Conservation (phyloP, 805 yeast species). For the Soucietia sequanensis region DNA sequence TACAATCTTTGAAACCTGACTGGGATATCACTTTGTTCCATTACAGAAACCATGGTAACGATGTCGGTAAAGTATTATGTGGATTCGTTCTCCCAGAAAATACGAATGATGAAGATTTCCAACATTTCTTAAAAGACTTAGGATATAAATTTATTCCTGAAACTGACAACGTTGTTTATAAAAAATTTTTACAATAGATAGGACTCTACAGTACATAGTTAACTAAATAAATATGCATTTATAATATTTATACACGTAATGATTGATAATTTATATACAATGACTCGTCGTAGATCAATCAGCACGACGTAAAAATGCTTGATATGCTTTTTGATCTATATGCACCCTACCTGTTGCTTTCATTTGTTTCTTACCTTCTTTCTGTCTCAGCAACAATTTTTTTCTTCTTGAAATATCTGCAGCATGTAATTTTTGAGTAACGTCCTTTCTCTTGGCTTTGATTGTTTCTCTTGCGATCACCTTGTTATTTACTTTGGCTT, state of each 20-base stretch:
- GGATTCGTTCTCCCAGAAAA: conserved; percentile 81
- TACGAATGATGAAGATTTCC: conserved; percentile 61
- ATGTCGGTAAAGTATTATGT: conserved; percentile 87
- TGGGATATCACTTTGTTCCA: conserved; percentile 97
- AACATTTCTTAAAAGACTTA: conserved; percentile 62
- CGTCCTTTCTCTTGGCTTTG: conserved; percentile 91
- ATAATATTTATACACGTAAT: conserved; percentile 3
- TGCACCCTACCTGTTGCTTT: conserved; percentile 74
- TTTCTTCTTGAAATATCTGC: conserved; percentile 88
- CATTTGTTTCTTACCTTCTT: conserved; percentile 89
- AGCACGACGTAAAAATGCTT: conserved; percentile 63
- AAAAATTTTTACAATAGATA: conserved; percentile 62
- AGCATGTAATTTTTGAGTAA: conserved; percentile 90
- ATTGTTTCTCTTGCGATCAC: conserved; percentile 90
- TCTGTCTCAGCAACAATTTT: conserved; percentile 82
- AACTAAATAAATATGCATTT: neutral
- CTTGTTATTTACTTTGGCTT: conserved; percentile 78
- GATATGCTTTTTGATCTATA: conserved; percentile 84
- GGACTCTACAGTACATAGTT: neutral
- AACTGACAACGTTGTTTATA: conserved; percentile 81
- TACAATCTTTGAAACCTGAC: conserved; percentile 63
- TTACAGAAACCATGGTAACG: conserved; percentile 96
- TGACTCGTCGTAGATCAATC: conserved; percentile 11
- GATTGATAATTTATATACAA: conserved; percentile 6
- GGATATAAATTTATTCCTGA: conserved; percentile 82